Conservation (phyloP, 164 flowering plant species). For the Brasenia schreberi region DNA sequence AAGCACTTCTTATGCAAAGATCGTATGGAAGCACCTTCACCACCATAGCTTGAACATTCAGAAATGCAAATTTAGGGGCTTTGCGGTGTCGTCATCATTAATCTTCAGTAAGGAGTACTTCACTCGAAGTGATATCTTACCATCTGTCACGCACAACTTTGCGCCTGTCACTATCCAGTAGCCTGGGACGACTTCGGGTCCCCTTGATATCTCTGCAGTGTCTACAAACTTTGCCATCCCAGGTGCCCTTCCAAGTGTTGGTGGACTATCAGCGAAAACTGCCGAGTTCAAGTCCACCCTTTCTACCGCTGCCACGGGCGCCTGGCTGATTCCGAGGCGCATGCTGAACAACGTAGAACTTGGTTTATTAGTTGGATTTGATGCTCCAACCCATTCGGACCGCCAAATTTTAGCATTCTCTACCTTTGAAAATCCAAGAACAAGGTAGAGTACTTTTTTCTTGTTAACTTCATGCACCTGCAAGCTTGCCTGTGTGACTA, state of each 20-base stretch:
- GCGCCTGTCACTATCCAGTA: slow-evolving; percentile 95
- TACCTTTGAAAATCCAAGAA: slow-evolving; percentile 77
- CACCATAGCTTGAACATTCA: too few relatives aligned
- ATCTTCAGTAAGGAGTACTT: slow-evolving; percentile 63
- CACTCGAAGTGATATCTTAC: slow-evolving; percentile 56
- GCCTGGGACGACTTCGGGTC: slow-evolving; percentile 81
- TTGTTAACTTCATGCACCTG: slow-evolving; percentile 58
- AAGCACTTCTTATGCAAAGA: too few relatives aligned
- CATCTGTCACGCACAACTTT: slow-evolving; percentile 54
- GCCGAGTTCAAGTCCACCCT: slow-evolving; percentile 69
- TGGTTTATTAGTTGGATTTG: slow-evolving; percentile 42
- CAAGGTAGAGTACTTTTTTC: slow-evolving; percentile 67
- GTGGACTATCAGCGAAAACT: slow-evolving; percentile 38
- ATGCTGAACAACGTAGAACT: slow-evolving; percentile 58
- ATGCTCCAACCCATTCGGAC: slow-evolving; percentile 76
- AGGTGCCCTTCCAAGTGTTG: slow-evolving; percentile 38
- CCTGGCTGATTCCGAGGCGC: slow-evolving; percentile 36
- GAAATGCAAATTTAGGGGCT: too few relatives aligned
- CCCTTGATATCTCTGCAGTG: slow-evolving; percentile 63
- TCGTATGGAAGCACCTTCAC: too few relatives aligned
- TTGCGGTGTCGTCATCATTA: slow-evolving; percentile 34
- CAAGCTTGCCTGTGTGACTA: slow-evolving; percentile 81
- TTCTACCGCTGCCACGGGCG: slow-evolving; percentile 24
- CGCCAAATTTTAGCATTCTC: slow-evolving; percentile 51
- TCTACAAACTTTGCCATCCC: slow-evolving; percentile 50